Base-by-base conservation (phyloP, 495 filamentous ascomycete genomes). In the Cladorrhinum samala region DNA sequence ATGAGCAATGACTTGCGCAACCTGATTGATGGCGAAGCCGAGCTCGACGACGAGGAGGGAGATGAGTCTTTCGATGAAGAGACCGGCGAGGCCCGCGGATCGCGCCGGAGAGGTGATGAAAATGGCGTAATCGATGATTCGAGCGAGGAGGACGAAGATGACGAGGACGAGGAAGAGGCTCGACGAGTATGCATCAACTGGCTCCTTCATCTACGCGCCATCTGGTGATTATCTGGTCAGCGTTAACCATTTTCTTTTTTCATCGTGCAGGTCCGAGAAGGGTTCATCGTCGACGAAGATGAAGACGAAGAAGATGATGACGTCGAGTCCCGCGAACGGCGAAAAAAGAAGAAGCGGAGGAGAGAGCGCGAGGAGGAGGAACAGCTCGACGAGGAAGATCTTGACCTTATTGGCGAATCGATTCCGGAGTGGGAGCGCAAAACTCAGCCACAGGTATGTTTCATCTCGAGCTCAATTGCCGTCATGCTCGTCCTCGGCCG, bases 201-300 rank as follows among this genome's bases (percentile, higher is more conserved):
- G 13, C n/a, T 3, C 18, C 13, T 20, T 7, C 24, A 7, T 6
- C 17, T n/a, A n/a, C 41, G 18, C 36, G n/a, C 41, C 45, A 24
- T 39, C 49, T 37, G 46, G 46, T 27, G 38, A 16, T 7, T 8
- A 7, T 19, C 5, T 9, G 5, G 9, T 13, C 19, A 24, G 14
- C 24, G 24, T 23, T 47, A 30, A 47, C 24, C 9, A n/a, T 5
- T 44, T 9, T 14, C 23, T 18, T 18, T 13, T 24, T 18, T 19
- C 48, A 24, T n/a, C 18, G 30, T 25, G 9, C 61, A 94, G 88
- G 79, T 96, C 36, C 85, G 87, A 21, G 89, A 94, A 74, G 94
- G 91, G 4, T 98, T 97, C 72, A 96, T 98, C 50, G 89, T 95
- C 58, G 91, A 95, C 59, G 91, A 94, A 56, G 88, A 94, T 56